A percentile compares a stretch with the other conserved stretches of the same genome.
phyloP scores from a whole-genome alignment of 306 rosid genomes.

The Quercus aquifolioides region DNA sequence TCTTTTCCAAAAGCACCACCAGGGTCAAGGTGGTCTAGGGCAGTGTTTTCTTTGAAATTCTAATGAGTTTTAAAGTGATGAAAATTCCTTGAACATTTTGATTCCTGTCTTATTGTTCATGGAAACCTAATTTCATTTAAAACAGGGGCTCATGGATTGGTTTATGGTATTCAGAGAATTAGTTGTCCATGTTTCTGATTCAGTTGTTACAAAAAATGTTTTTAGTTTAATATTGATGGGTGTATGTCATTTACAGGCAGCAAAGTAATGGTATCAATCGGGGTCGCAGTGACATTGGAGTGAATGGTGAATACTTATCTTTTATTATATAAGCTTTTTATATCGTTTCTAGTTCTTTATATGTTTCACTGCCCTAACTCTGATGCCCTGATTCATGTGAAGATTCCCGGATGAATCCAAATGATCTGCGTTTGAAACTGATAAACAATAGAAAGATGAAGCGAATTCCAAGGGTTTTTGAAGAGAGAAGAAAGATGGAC shows the following conservation, averaged over 20 bases:
- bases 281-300: slow-evolving; percentile 16
- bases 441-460: slow-evolving; percentile 37
- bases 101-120: not conserved
- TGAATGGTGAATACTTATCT: slow-evolving; percentile 29
- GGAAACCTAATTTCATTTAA: not conserved
- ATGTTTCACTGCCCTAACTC: slow-evolving; percentile 11
- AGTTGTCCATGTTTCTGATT: not conserved
- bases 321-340: not conserved
- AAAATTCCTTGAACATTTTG: not conserved
- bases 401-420: slow-evolving; percentile 36
- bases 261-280: slow-evolving; percentile 31
- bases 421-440: slow-evolving; percentile 61
- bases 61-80: not conserved
- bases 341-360: not conserved
- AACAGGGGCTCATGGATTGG: not conserved
- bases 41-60: not conserved
- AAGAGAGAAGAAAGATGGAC: slow-evolving; percentile 25
- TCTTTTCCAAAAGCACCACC: not conserved
- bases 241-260: slow-evolving; percentile 34
- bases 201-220: slow-evolving; percentile 1
- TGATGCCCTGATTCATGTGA: slow-evolving; percentile 16
- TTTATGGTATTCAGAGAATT: not conserved
- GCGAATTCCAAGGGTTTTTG: slow-evolving; percentile 17
- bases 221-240: slow-evolving; percentile 1
- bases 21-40: not conserved